A percentile compares a stretch with the other conserved stretches of the same genome.
Conservation (phyloP, 257 asterid species). For the Asclepias syriaca region DNA sequence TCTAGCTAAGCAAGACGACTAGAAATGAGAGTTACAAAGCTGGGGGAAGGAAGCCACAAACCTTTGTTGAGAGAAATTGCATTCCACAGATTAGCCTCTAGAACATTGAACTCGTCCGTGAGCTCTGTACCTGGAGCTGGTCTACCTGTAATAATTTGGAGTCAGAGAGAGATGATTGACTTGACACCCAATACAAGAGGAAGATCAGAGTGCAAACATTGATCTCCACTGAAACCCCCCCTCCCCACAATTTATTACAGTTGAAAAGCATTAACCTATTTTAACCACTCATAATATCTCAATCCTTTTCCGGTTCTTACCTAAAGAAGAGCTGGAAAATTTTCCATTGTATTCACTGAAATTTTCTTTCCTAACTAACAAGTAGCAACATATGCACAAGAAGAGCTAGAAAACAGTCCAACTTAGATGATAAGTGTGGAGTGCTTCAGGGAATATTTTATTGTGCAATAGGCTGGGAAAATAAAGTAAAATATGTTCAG, state of each 20-base stretch:
- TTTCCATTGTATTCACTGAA: not conserved
- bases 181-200: not conserved
- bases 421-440: not conserved
- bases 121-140: slow-evolving; percentile 95
- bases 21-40: slow-evolving; percentile 4
- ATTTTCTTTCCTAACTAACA: not conserved
- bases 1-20: slow-evolving; percentile 9
- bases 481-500: not conserved
- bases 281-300: not conserved
- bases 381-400: not conserved
- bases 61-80: slow-evolving; percentile 91
- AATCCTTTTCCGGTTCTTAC: not conserved
- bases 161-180: slow-evolving; percentile 6
- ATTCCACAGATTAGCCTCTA: slow-evolving; percentile 94
- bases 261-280: not conserved
- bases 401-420: not conserved
- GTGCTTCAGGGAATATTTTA: not conserved
- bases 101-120: slow-evolving; percentile 79
- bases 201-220: not conserved
- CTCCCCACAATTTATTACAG: not conserved
- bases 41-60: slow-evolving; percentile 11
- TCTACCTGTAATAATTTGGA: slow-evolving; percentile 45
- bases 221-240: not conserved
- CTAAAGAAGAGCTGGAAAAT: not conserved
- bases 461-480: not conserved